These are phyloP conservation scores for Claviceps purpurea DNA, from an alignment of 2,329 filamentous ascomycete genomes.

Conservation along the genomic window DNA sequence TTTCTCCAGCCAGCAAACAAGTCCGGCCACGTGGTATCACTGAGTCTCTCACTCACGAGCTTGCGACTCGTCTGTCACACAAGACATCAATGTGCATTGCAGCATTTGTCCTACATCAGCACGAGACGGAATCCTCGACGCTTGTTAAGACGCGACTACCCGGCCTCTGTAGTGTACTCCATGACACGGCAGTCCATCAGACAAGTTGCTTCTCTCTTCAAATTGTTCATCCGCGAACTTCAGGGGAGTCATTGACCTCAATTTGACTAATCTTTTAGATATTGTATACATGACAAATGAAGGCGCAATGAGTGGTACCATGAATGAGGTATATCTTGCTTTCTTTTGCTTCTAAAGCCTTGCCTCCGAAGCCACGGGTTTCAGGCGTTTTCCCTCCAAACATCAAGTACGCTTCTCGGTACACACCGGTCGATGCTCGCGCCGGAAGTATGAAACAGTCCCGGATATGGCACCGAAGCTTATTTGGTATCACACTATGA, in stretches of 20 bases:
- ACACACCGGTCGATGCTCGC: neutral
- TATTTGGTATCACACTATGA: conserved; percentile 3
- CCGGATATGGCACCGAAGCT: neutral
- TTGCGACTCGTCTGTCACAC: conserved; percentile 3
- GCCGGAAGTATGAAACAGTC: conserved; percentile 2
- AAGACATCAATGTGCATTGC: conserved; percentile 1
- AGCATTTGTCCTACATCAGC: neutral
- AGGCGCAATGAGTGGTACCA: neutral
- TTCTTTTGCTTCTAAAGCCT: neutral
- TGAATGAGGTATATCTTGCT: neutral
- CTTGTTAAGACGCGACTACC: conserved; percentile 6
- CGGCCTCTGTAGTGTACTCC: conserved; percentile 1
- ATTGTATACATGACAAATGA: neutral
- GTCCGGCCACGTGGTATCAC: conserved; percentile 1
- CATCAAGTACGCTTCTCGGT: neutral
- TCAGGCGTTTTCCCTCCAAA: neutral
- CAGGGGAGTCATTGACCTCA: neutral
- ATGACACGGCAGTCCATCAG: neutral
- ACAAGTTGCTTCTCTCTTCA: neutral
- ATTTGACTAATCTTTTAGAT: neutral
- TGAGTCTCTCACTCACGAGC: neutral
- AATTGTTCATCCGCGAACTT: neutral
- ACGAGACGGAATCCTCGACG: conserved; percentile 1
- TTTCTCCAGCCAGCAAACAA: conserved; percentile 1
- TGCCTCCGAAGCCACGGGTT: neutral